Evolutionary conservation across 1,284 basidiomycete species (phyloP).

Genomic region (Fomitiporia mediterranea): DNA sequence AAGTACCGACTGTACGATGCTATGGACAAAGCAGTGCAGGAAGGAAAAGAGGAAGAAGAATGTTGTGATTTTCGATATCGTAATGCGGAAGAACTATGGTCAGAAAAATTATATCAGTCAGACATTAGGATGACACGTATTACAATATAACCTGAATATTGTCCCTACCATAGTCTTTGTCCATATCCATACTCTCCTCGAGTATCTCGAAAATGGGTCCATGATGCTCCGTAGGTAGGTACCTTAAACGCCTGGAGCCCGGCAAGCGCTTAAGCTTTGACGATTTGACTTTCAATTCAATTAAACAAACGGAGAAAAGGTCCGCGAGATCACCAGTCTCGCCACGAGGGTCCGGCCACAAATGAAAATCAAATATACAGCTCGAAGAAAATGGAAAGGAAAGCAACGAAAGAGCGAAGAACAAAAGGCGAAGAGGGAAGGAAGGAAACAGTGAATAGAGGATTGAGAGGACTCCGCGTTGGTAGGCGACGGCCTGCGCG

Average conservation of each 20-base stretch:
- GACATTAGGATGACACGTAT: background rate
- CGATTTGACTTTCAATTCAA: background rate
- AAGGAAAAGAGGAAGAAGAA: conserved; percentile 43
- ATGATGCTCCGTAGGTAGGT: background rate
- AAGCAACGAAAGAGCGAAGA: background rate
- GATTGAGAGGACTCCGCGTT: background rate
- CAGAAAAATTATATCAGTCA: background rate
- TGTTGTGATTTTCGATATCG: conserved; percentile 34
- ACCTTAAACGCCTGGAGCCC: background rate
- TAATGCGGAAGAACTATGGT: conserved; percentile 32
- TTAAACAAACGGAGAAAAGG: background rate
- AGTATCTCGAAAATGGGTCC: background rate
- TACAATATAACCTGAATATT: background rate
- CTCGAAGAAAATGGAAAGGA: background rate
- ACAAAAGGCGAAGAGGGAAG: background rate
- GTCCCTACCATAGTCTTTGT: conserved; percentile 17
- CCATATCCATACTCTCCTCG: conserved; percentile 16
- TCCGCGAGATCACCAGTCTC: background rate
- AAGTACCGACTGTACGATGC: conserved; percentile 45
- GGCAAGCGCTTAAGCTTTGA: background rate
- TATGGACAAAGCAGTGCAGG: conserved; percentile 32
- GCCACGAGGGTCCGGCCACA: background rate
- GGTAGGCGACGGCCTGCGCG: background rate
- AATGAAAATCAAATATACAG: background rate
- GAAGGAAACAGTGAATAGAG: background rate